phyloP scores from a whole-genome alignment of 345 rosid genomes.

The Reutealis trisperma region DNA sequence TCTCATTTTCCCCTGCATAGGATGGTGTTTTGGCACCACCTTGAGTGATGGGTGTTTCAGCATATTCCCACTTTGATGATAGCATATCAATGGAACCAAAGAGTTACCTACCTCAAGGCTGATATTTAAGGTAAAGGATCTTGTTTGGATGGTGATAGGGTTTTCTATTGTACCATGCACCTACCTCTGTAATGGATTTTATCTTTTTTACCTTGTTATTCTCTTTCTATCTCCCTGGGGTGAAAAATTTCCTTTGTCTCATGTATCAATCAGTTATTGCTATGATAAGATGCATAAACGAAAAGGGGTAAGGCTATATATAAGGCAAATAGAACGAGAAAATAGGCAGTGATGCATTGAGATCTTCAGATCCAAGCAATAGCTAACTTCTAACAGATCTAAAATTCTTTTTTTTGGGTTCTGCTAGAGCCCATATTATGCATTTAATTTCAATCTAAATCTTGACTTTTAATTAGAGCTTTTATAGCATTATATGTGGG shows the following conservation, averaged over 20 bases:
- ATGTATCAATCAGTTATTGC: not conserved
- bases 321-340: too few relatives aligned
- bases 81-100: not conserved
- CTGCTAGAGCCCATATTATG: too few relatives aligned
- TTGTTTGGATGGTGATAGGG: not conserved
- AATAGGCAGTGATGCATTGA: too few relatives aligned
- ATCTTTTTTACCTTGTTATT: not conserved
- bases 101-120: not conserved
- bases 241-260: not conserved
- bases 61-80: not conserved
- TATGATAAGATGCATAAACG: not conserved
- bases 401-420: too few relatives aligned
- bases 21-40: not conserved
- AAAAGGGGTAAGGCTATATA: too few relatives aligned
- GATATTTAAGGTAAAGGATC: not conserved
- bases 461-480: too few relatives aligned
- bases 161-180: not conserved
- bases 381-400: too few relatives aligned
- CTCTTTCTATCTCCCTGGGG: not conserved
- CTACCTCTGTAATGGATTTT: not conserved
- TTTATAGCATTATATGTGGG: too few relatives aligned
- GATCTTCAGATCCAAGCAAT: too few relatives aligned
- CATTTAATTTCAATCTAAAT: too few relatives aligned
- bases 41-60: conserved; percentile 1
- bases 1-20: conserved; percentile 7